phyloP scores from a whole-genome alignment of 768 basidiomycete species.

The Mycena floridula region DNA sequence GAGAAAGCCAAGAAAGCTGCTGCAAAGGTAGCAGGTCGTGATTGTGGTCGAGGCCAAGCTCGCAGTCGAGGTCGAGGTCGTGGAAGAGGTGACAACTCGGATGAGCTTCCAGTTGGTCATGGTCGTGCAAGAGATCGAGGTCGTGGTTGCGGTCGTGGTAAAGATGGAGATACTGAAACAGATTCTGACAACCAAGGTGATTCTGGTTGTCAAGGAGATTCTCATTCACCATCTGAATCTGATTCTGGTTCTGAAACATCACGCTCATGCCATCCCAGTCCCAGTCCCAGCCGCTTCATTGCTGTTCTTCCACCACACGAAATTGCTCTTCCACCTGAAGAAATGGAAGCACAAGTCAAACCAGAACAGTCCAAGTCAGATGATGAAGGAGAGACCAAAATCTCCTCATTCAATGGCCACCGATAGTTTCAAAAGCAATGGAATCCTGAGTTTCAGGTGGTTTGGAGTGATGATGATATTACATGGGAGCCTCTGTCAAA shows the following conservation, averaged over 20 bases:
- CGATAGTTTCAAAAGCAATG: slow-evolving; percentile 4
- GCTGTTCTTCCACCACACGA: background rate
- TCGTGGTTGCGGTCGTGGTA: background rate
- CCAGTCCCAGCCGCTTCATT: too few species aligned
- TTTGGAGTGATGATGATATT: too few species aligned
- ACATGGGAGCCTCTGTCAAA: slow-evolving; percentile 13
- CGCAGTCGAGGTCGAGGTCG: slow-evolving; percentile 2
- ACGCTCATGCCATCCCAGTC: too few species aligned
- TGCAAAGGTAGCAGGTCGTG: background rate
- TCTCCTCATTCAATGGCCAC: slow-evolving; percentile 2
- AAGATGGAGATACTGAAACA: background rate
- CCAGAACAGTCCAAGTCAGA: background rate
- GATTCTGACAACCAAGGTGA: too few species aligned
- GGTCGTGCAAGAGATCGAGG: background rate
- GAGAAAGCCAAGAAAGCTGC: background rate
- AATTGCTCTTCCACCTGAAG: background rate
- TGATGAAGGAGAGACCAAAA: slow-evolving; percentile 1
- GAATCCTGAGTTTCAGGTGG: too few species aligned
- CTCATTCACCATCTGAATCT: too few species aligned
- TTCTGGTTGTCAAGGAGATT: too few species aligned
- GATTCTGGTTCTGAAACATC: too few species aligned
- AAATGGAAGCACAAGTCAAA: background rate
- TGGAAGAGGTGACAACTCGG: background rate
- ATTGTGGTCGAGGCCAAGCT: slow-evolving; percentile 1
- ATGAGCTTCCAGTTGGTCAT: too few species aligned